A percentile compares a stretch with the other conserved stretches of the same genome.
These are phyloP conservation scores for Epichloe amarillans DNA, from an alignment of 2,329 filamentous ascomycete species.

Conservation along the genomic window DNA sequence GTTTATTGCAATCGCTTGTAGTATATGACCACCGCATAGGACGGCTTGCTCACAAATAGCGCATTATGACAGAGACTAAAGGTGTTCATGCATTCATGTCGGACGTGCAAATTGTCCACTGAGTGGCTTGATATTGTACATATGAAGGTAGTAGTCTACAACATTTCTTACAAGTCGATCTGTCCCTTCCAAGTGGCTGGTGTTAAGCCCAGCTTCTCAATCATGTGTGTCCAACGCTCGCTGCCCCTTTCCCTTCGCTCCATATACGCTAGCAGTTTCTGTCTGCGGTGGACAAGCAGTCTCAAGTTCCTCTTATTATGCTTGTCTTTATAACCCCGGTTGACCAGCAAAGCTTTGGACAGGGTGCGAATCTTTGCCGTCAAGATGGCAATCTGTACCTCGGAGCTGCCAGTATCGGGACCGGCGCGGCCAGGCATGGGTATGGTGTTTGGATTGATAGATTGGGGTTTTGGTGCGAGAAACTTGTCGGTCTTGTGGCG, in stretches of 20 bases:
- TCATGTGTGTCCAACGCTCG: conserved; percentile 74
- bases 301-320: conserved; percentile 86
- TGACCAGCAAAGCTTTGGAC: conserved; percentile 54
- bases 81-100: conserved; percentile 6
- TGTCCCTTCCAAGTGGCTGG: conserved; percentile 85
- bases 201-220: conserved; percentile 71
- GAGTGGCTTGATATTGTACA: conserved; percentile 33
- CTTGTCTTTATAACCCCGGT: conserved; percentile 70
- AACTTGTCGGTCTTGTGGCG: conserved; percentile 72
- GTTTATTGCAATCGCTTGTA: conserved; percentile 25
- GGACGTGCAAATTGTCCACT: conserved; percentile 3
- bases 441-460: conserved; percentile 26
- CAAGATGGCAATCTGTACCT: conserved; percentile 94
- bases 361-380: conserved; percentile 85
- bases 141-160: conserved; percentile 32
- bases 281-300: conserved; percentile 72
- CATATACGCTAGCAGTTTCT: conserved; percentile 80
- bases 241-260: conserved; percentile 82
- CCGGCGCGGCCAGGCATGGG: conserved; percentile 51
- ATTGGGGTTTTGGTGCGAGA: conserved; percentile 49
- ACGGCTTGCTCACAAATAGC: conserved; percentile 14
- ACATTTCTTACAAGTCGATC: conserved; percentile 38
- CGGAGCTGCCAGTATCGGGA: conserved; percentile 83
- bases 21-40: conserved; percentile 23
- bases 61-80: conserved; percentile 15